phyloP scores from a whole-genome alignment of 176 grass and related monocot species.

The Elymus sibiricus region DNA sequence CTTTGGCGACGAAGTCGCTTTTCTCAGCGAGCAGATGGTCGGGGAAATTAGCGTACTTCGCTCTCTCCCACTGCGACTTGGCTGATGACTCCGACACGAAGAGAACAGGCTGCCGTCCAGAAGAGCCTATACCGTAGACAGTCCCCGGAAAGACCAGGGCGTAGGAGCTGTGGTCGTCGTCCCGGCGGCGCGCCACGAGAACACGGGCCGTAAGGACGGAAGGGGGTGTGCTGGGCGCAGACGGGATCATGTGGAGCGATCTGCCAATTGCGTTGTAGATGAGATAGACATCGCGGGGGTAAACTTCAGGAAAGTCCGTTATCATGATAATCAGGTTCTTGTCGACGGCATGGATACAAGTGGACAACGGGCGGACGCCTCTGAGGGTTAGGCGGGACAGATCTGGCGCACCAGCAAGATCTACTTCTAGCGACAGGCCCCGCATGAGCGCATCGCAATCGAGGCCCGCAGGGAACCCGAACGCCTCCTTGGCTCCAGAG shows the following conservation, averaged over 20 bases:
- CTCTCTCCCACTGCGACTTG: not conserved
- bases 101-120: not conserved
- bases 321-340: not conserved
- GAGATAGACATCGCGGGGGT: not conserved
- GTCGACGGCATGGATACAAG: not conserved
- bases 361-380: not conserved
- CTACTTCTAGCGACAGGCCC: not conserved
- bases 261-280: not conserved
- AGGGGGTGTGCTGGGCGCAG: not conserved
- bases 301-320: no score
- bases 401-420: fast-evolving
- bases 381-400: not conserved
- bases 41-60: not conserved
- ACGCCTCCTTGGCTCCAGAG: not conserved
- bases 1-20: not conserved
- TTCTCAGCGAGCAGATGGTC: not conserved
- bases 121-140: fast-evolving
- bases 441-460: not conserved
- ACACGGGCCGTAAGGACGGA: fast-evolving
- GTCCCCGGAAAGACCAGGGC: not conserved
- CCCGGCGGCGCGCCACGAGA: not conserved
- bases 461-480: not conserved
- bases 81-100: not conserved
- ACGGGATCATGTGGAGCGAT: not conserved
- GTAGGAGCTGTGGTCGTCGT: not conserved